phyloP scores from a whole-genome alignment of 2,329 filamentous ascomycete species.

The Phaeosphaeriaceae sp. region DNA sequence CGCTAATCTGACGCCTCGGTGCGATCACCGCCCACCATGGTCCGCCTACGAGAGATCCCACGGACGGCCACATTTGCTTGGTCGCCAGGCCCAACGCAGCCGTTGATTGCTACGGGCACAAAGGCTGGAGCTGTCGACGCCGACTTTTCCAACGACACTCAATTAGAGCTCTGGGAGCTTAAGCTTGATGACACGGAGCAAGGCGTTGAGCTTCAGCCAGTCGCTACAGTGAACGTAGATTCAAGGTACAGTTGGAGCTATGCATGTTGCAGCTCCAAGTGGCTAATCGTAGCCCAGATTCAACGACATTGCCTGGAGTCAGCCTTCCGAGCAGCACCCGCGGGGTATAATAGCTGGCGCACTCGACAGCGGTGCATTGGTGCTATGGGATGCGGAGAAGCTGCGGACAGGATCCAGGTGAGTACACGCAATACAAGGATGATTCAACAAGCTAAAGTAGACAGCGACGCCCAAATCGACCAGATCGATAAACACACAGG shows the following conservation, averaged over 20 bases:
- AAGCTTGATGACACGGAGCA: slow-evolving; percentile 78
- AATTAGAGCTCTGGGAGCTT: slow-evolving; percentile 95
- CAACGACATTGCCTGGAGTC: slow-evolving; percentile 95
- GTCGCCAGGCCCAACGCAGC: slow-evolving; percentile 81
- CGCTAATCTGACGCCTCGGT: slow-evolving; percentile 35
- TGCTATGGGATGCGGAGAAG: slow-evolving; percentile 89
- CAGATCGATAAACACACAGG: slow-evolving; percentile 89
- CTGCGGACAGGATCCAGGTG: slow-evolving; percentile 62
- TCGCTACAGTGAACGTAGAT: slow-evolving; percentile 84
- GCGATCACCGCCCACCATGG: slow-evolving; percentile 68
- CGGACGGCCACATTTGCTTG: slow-evolving; percentile 97
- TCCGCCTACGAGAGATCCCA: slow-evolving; percentile 94
- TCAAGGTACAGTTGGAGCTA: slow-evolving; percentile 70
- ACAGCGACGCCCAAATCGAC: slow-evolving; percentile 79
- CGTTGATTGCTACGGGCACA: slow-evolving; percentile 90
- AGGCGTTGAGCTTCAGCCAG: slow-evolving; percentile 82
- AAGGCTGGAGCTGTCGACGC: slow-evolving; percentile 93
- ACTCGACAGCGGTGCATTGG: slow-evolving; percentile 90
- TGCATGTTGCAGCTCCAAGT: not conserved
- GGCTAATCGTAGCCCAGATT: slow-evolving; percentile 67
- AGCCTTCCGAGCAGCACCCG: slow-evolving; percentile 77
- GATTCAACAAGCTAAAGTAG: slow-evolving; percentile 34
- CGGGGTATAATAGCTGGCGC: slow-evolving; percentile 93
- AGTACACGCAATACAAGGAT: slow-evolving; percentile 53
- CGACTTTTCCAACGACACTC: slow-evolving; percentile 97